Evolutionary conservation across 768 basidiomycete genomes (phyloP), one percentile per base, ranked within the genome.

Genomic region (Austroboletus eburneus): DNA sequence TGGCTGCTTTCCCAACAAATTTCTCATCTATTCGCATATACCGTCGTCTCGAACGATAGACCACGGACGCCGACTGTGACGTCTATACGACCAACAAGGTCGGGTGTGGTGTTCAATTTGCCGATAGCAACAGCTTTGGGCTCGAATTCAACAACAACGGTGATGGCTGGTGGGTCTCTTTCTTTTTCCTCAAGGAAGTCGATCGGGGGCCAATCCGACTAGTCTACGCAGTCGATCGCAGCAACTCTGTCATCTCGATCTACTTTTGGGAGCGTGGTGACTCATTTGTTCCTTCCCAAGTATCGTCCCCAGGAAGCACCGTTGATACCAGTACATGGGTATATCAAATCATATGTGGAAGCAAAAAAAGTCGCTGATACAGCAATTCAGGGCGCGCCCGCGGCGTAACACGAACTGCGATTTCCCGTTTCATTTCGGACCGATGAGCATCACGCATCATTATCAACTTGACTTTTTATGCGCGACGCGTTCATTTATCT

Each of bases 361-460:
- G 16, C 43, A 40, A 17, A 0, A 24, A 24, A 43, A n/a, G 4
- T 18, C 34, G 14, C 7, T 9, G 21, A 14, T 17, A 80, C 37
- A 67, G 64, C 63, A 65, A 1, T 27, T 12, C 12, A 27, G 80
- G 82, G 84, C 7, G 74, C 64, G 0, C 83, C 85, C 3, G 58
- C 64, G 8, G 85, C 82, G 4, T 71, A 69, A 68, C 57, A 78
- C 73, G 6, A 67, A 72, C 44, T 89, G 85, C 58, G 68, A 83
- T 50, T 71, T 89, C 37, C 52, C 69, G 42, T 63, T 69, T 38
- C 66, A 79, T 46, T 77, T 86, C 55, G 69, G 56, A 17, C 23
- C 56, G 6, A 49, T 58, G 47, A 58, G 56, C 16, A 56, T 60
- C 1, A 33, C 56, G 56, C 16, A 56, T 60, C 1, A 33, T 58